These are phyloP conservation scores for Macrophomina pseudophaseolina DNA, from an alignment of 2,329 filamentous ascomycete genomes.

Conservation along the genomic window DNA sequence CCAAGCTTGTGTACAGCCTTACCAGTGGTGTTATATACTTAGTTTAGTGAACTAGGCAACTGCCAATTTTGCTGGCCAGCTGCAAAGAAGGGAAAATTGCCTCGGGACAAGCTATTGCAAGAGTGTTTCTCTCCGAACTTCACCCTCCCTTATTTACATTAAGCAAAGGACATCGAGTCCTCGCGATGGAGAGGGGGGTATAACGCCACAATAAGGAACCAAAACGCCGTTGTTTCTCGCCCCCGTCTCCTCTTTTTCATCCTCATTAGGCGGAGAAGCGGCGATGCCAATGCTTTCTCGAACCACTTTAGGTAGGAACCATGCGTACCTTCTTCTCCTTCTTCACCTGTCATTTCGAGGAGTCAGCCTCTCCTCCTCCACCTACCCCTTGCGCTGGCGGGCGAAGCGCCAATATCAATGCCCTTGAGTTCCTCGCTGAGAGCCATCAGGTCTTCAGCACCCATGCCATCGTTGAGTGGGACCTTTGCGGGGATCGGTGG, in stretches of 20 bases:
- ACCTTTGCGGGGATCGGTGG: conserved; percentile 75
- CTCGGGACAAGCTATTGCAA: neutral
- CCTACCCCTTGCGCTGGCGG: conserved; percentile 8
- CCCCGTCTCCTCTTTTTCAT: conserved; percentile 9
- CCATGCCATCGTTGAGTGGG: conserved; percentile 58
- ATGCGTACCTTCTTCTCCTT: neutral
- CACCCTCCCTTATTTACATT: conserved; percentile 19
- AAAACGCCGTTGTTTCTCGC: conserved; percentile 13
- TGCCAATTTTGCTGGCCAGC: neutral
- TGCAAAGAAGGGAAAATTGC: neutral
- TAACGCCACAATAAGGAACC: conserved; percentile 7
- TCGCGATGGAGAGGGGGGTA: conserved; percentile 16
- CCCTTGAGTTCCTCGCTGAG: conserved; percentile 72
- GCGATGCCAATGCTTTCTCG: neutral
- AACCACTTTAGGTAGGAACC: conserved; percentile 2
- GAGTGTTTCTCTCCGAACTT: neutral
- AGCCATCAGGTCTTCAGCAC: conserved; percentile 58
- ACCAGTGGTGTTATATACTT: neutral
- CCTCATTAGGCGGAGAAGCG: conserved; percentile 11
- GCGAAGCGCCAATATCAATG: conserved; percentile 50
- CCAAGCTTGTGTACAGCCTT: conserved; percentile 12
- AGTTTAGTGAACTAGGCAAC: neutral
- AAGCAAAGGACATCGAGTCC: conserved; percentile 6
- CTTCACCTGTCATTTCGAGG: conserved; percentile 9
- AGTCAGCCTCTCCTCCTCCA: conserved; percentile 22